Base-by-base conservation (phyloP, 805 yeast genomes). In the Ogataea sp. region DNA sequence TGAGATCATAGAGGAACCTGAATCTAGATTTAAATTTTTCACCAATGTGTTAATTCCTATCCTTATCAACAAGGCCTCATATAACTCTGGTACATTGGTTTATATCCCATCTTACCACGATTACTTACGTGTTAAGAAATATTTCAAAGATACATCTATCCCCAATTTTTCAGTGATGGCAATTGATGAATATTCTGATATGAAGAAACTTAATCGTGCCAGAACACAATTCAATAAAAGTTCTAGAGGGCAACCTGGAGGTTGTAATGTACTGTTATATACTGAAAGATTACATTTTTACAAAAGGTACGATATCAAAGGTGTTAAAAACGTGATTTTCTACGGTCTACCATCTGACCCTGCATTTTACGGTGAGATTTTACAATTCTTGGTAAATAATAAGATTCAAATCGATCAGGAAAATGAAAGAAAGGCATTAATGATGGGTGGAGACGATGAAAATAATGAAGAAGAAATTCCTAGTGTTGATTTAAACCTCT, bases 231-330 rank as follows among this genome's bases (percentile, higher is more conserved):
- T 93, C 55, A 75, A 72, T 25, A 70, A 75, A 32, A 75, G 78
- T 2, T 23, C 23, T 4, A 10, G 11, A 17, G 58, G 26, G 3
- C n/a, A 8, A 27, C 51, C 47, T 23, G 42, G 52, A 16, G 48
- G 48, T 21, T 57, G 58, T 11, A 73, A 73, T 3, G 70, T 90
- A 21, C 57, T 93, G 65, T 61, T 93, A n/a, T 90, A 90, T 61
- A 85, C 97, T 0, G 97, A 90, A 53, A 80, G 98, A 70, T 66
- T 90, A 56, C 97, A 93, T 59, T 93, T 86, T 55, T 93, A 80
- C 65, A 76, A 96, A 47, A 71, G 97, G 38, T 89, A 74, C 58
- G 89, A 84, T 42, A 68, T 93, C 38, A 75, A 72, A 43, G 97
- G 97, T 21, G 95, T 86, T 18, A 81, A 83, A 53, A 83, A 80